phyloP scores from a whole-genome alignment of 805 yeast genomes.

The Brettanomyces naardenensis region DNA sequence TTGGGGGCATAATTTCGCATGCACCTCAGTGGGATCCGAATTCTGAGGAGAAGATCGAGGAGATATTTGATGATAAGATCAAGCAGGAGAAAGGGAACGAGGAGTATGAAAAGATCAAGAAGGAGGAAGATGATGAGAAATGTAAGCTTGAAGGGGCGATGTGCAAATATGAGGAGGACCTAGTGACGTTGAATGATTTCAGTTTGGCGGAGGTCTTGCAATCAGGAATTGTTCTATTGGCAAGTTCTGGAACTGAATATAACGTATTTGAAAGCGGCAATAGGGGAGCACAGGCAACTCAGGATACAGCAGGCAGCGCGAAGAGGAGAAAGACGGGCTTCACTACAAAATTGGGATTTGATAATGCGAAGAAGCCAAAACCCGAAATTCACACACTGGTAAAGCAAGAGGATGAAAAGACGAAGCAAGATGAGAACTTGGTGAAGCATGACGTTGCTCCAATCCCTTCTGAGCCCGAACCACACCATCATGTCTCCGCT shows the following conservation, averaged over 20 bases:
- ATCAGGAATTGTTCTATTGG: slow-evolving; percentile 49
- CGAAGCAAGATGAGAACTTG: slow-evolving; percentile 7
- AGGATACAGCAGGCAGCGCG: slow-evolving; percentile 6
- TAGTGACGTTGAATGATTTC: slow-evolving; percentile 45
- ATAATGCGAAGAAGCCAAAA: slow-evolving; percentile 11
- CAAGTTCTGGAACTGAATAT: slow-evolving; percentile 47
- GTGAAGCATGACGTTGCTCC: slow-evolving; percentile 4
- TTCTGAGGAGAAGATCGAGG: slow-evolving; percentile 15
- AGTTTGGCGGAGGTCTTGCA: slow-evolving; percentile 38
- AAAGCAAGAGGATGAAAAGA: slow-evolving; percentile 5
- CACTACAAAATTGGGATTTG: slow-evolving; percentile 24
- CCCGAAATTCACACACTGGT: slow-evolving; percentile 1
- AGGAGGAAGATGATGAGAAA: slow-evolving; percentile 8
- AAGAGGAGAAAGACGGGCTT: slow-evolving; percentile 23
- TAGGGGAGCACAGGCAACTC: neutral
- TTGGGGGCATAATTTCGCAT: slow-evolving; percentile 85
- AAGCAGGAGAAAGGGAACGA: slow-evolving; percentile 8
- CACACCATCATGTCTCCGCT: slow-evolving; percentile 41
- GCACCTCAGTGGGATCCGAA: slow-evolving; percentile 84
- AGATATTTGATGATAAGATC: slow-evolving; percentile 6
- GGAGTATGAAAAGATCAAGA: slow-evolving; percentile 11
- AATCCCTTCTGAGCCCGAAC: slow-evolving; percentile 4
- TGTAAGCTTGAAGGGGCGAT: slow-evolving; percentile 24
- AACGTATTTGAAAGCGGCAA: slow-evolving; percentile 9
- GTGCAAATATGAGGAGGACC: slow-evolving; percentile 35